Conservation (phyloP, 306 rosid genomes). For the Malus asiatica region DNA sequence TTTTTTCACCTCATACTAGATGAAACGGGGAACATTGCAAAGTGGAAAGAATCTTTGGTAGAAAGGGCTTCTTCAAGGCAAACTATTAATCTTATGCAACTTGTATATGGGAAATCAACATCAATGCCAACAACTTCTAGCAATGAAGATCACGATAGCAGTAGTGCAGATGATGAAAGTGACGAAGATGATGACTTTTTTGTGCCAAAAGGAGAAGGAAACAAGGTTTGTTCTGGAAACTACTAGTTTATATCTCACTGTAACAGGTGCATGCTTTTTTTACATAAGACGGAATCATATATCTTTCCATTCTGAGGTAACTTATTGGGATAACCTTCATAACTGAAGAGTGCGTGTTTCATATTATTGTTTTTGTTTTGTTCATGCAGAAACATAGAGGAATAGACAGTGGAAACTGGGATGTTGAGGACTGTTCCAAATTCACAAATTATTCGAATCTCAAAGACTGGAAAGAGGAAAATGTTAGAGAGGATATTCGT, state of each 20-base stretch:
- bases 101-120: slow-evolving; percentile 70
- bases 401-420: slow-evolving; percentile 35
- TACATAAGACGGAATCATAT: neutral
- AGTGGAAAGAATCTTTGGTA: slow-evolving; percentile 74
- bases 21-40: slow-evolving; percentile 63
- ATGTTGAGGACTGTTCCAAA: slow-evolving; percentile 77
- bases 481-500: slow-evolving; percentile 42
- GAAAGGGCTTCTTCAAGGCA: slow-evolving; percentile 50
- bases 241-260: neutral
- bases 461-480: slow-evolving; percentile 44
- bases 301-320: neutral
- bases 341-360: neutral
- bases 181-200: slow-evolving; percentile 71
- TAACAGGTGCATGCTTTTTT: neutral
- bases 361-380: neutral
- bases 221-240: slow-evolving; percentile 49
- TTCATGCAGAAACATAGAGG: slow-evolving; percentile 34
- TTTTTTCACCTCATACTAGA: slow-evolving; percentile 20
- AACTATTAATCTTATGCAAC: slow-evolving; percentile 67
- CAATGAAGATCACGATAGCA: slow-evolving; percentile 36
- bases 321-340: neutral
- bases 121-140: slow-evolving; percentile 15
- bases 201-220: slow-evolving; percentile 61
- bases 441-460: slow-evolving; percentile 30
- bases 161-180: slow-evolving; percentile 55